Base-by-base conservation (phyloP, 2,329 filamentous ascomycete genomes). In the Periconia digitata region DNA sequence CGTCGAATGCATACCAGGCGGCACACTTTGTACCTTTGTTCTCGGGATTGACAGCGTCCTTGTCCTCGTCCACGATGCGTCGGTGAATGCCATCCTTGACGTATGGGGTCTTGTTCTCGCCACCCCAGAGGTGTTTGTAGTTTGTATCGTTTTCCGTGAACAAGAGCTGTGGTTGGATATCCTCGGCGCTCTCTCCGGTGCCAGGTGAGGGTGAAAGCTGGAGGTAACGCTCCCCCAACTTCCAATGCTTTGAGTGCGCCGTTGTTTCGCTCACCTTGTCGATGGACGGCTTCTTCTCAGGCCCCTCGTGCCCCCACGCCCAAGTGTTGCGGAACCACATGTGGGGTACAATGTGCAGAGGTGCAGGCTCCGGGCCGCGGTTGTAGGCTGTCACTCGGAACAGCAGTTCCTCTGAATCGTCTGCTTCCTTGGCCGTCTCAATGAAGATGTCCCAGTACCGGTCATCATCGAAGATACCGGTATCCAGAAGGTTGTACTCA, bases 81-180 rank as follows among this genome's bases (percentile, higher is more conserved):
- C 87, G 81, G 70, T 97, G 92, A 73, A 97, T 96, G 12, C 89
- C 94, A 72, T 97, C 92, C 74, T 97, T 97, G 69, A 96, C 91
- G 62, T 91, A 96, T 0, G 85, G 84, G 29, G 87, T 84, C 59
- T 85, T 82, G 70, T 97, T 97, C 70, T 71, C 55, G 40, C 86
- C 85, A 3, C 79, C 80, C 72, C 94, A 96, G 1, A 97, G 79
- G 12, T 77, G 73, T 54, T 91, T 79, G 69, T 85, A 87, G 68
- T 97, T 97, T 60, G 89, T 95, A 64, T 97, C 92, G 64, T 97
- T 97, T 62, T 96, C 92, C 1, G 92, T 97, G 73, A 95, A 97
- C 49, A 97, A 78, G 60, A 96, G 76, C 63, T 90, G 77, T 2
- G 94, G 94, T 64, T 91, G 79, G 35, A 97, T 85, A 72, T 97